Evolutionary conservation across 371 early-diverging fungal genomes (phyloP), one percentile per base, ranked within the genome.

Genomic region (Circinella minor): DNA sequence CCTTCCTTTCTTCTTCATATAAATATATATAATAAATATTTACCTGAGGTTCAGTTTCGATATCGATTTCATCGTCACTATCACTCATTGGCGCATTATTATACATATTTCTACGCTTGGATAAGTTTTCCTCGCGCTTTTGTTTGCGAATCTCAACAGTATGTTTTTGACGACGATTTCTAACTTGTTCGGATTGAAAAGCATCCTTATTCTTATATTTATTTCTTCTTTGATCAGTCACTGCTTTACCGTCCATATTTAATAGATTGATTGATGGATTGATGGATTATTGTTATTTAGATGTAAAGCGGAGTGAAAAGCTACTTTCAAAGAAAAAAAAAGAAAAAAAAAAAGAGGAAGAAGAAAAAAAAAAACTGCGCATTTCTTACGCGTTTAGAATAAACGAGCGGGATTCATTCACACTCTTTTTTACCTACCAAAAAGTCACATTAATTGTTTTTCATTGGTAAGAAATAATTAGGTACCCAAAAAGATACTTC

Each of bases 81-180:
- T 95, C 95, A 20, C 89, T 89, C 49, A 86, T 83, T 20, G 79
- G 81, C 10, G 78, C 71, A 47, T 73, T 86, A n/a, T 82, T 77
- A 17, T 83, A 84, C 47, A 89, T 79, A 80, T 95, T 96, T 70
- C 99, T 89, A 75, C 96, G 90, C 85, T 99, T 99, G 69, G 93
- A 87, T 37, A 97, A 79, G 60, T 91, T 89, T 78, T 99, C 99
- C 80, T 98, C 97, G 65, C 95, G 91, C 87, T 97, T 97, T 80
- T 94, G 93, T 77, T 94, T 94, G 66, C 99, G 91, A 77, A 99
- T 90, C 84, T 96, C 96, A 27, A 98, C 95, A 54, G 93, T 91
- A 61, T 90, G 90, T 67, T 96, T 97, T 73, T 96, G 97, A 51
- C 98, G 90, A 67, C 97, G 90, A 66, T 97, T 92, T 69, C 98